These are phyloP conservation scores for Hirsutella rhossiliensis DNA, from an alignment of 2,329 filamentous ascomycete genomes.

Conservation along the genomic window DNA sequence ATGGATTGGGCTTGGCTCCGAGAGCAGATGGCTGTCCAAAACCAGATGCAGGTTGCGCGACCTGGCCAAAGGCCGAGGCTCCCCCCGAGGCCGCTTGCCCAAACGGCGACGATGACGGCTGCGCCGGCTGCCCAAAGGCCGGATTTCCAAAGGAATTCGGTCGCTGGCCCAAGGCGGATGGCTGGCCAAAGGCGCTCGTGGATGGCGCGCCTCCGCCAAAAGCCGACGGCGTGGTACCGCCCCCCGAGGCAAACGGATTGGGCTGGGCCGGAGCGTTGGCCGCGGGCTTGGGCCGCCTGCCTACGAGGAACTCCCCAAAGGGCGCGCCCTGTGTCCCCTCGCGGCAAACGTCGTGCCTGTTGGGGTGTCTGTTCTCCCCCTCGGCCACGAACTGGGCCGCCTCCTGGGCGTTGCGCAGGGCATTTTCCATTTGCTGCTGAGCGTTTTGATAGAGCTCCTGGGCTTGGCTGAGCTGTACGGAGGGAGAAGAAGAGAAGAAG, in stretches of 20 bases:
- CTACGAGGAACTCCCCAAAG: constrained; percentile 31
- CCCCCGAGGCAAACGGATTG: constrained; percentile 29
- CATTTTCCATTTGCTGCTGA: constrained; percentile 59
- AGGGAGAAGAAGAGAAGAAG: background rate
- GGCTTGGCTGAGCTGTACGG: constrained; percentile 43
- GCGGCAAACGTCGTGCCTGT: constrained; percentile 54
- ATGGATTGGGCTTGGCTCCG: constrained; percentile 20
- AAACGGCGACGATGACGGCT: constrained; percentile 22
- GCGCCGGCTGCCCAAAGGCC: constrained; percentile 23
- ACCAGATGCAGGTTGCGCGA: constrained; percentile 17
- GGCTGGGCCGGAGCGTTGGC: constrained; percentile 14
- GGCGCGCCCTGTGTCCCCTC: constrained; percentile 30
- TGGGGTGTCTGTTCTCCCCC: constrained; percentile 60
- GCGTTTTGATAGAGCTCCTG: constrained; percentile 50
- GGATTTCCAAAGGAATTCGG: constrained; percentile 21
- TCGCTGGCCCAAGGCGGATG: constrained; percentile 18
- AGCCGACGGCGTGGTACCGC: constrained; percentile 10
- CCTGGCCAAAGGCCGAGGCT: constrained; percentile 28
- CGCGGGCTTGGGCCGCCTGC: constrained; percentile 17
- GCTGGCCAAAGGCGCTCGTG: constrained; percentile 26
- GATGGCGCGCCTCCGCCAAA: constrained; percentile 16
- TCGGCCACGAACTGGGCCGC: constrained; percentile 60
- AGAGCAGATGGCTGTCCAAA: constrained; percentile 29
- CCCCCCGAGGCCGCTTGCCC: constrained; percentile 22
- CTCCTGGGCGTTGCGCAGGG: constrained; percentile 55